Conservation (phyloP, 2,329 filamentous ascomycete species). For the Mariannaea sp. region DNA sequence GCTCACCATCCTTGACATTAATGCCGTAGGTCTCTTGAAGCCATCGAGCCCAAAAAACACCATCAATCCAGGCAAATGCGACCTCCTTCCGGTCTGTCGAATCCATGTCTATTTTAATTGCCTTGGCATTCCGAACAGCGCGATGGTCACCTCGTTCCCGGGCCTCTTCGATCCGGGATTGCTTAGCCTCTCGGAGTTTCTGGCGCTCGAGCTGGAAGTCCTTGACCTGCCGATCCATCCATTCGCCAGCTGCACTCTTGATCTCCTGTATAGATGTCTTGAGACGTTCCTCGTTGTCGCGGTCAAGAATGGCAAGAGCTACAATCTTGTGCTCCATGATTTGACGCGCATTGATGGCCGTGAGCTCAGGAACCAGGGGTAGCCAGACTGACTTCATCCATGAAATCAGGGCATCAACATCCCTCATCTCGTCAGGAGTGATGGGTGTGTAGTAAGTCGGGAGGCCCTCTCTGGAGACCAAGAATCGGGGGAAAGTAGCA, state of each 20-base stretch:
- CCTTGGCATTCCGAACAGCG: constrained; percentile 84
- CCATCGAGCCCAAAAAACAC: constrained; percentile 97
- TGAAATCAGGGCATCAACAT: constrained; percentile 74
- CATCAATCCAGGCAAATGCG: constrained; percentile 95
- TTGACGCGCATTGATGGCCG: constrained; percentile 86
- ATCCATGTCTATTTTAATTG: constrained; percentile 89
- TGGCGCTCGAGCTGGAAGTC: constrained; percentile 91
- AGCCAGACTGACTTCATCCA: constrained; percentile 99
- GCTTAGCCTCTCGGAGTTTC: constrained; percentile 91
- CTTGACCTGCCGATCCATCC: constrained; percentile 96
- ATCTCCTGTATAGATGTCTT: constrained; percentile 80
- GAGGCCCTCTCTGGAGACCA: constrained; percentile 87
- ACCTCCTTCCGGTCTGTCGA: constrained; percentile 87
- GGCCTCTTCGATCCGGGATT: constrained; percentile 93
- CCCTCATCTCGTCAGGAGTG: constrained; percentile 89
- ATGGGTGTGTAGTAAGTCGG: constrained; percentile 89
- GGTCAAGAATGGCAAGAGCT: constrained; percentile 86
- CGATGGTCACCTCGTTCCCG: constrained; percentile 91
- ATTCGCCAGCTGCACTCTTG: constrained; percentile 93
- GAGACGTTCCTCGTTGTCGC: constrained; percentile 80
- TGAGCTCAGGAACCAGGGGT: constrained; percentile 92
- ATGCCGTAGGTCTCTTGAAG: constrained; percentile 93
- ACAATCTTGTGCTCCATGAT: constrained; percentile 95
- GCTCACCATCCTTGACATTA: constrained; percentile 83
- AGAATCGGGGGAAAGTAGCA: constrained; percentile 90